phyloP scores from a whole-genome alignment of 2,329 filamentous ascomycete species.

The Ascochyta viciae-villosae region DNA sequence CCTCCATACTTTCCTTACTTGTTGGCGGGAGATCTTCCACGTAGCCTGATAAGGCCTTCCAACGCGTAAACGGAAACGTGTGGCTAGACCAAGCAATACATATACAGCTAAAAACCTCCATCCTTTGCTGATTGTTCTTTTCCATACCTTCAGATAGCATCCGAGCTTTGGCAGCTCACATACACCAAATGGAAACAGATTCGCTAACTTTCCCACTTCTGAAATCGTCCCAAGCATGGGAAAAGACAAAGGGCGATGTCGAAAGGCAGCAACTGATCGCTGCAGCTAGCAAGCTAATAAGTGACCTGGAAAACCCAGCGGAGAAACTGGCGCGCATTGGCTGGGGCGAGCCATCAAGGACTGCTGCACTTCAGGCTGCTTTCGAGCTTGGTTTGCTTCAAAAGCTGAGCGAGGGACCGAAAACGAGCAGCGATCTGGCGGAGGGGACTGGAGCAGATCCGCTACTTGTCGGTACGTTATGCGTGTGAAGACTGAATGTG shows the following conservation, averaged over 20 bases:
- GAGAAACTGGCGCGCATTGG: slow-evolving; percentile 3
- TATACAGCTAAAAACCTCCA: too few relatives aligned
- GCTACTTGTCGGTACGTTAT: not conserved
- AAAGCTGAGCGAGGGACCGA: not conserved
- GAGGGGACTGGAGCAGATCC: not conserved
- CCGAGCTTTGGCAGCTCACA: too few relatives aligned
- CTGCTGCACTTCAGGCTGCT: slow-evolving; percentile 3
- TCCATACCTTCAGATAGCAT: too few relatives aligned
- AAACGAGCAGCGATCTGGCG: not conserved
- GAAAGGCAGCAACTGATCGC: slow-evolving; percentile 3
- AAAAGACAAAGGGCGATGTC: not conserved
- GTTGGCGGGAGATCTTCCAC: too few relatives aligned
- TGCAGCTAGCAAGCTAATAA: not conserved
- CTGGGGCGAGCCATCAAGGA: slow-evolving; percentile 1
- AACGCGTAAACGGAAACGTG: too few relatives aligned
- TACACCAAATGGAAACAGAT: too few relatives aligned
- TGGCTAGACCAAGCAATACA: too few relatives aligned
- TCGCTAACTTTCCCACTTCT: too few relatives aligned
- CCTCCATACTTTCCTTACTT: too few relatives aligned
- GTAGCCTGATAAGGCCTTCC: too few relatives aligned
- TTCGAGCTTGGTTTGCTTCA: slow-evolving; percentile 2
- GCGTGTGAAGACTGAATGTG: not conserved
- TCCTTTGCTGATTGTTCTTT: too few relatives aligned
- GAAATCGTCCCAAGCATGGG: not conserved
- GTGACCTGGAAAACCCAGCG: not conserved